Conservation (phyloP, 768 basidiomycete genomes). For the Coprinopsis cinerea region DNA sequence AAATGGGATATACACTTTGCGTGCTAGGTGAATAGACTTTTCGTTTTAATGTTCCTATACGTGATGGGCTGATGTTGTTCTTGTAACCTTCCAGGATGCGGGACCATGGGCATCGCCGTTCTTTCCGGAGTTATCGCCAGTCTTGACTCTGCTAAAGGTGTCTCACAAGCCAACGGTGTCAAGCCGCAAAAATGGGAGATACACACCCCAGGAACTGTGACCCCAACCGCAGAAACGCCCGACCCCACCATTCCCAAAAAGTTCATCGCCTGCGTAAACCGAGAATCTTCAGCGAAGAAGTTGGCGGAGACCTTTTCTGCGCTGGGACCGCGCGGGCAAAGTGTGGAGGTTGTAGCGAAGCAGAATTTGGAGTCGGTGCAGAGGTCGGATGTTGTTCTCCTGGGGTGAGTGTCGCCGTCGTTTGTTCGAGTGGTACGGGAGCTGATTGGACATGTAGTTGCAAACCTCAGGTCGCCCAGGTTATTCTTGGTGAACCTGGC, state of each 20-base stretch:
- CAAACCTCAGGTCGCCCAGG: slow-evolving; percentile 83
- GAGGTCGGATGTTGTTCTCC: slow-evolving; percentile 77
- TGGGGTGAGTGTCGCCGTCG: slow-evolving; percentile 60
- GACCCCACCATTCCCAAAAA: slow-evolving; percentile 71
- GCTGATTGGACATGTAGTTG: slow-evolving; percentile 47
- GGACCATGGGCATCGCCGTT: slow-evolving; percentile 97
- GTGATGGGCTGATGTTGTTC: slow-evolving; percentile 13
- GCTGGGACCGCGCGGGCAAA: slow-evolving; percentile 53
- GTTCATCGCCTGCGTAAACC: slow-evolving; percentile 85
- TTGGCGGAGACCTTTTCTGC: slow-evolving; percentile 55
- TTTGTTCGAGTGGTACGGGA: not conserved
- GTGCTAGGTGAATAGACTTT: slow-evolving; percentile 55
- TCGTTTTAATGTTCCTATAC: slow-evolving; percentile 8
- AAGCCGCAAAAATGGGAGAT: slow-evolving; percentile 31
- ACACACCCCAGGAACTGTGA: slow-evolving; percentile 27
- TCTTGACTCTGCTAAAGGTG: slow-evolving; percentile 44
- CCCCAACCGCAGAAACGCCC: slow-evolving; percentile 14
- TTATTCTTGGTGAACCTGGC: slow-evolving; percentile 67
- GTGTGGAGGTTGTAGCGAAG: slow-evolving; percentile 65
- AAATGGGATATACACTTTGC: slow-evolving; percentile 91
- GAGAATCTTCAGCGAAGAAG: slow-evolving; percentile 66
- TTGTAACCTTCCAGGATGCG: slow-evolving; percentile 63
- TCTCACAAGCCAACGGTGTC: slow-evolving; percentile 12
- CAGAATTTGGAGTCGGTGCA: slow-evolving; percentile 68
- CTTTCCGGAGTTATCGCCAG: slow-evolving; percentile 88